Conservation (phyloP, 2,329 filamentous ascomycete species). For the Sporothrix sp. region DNA sequence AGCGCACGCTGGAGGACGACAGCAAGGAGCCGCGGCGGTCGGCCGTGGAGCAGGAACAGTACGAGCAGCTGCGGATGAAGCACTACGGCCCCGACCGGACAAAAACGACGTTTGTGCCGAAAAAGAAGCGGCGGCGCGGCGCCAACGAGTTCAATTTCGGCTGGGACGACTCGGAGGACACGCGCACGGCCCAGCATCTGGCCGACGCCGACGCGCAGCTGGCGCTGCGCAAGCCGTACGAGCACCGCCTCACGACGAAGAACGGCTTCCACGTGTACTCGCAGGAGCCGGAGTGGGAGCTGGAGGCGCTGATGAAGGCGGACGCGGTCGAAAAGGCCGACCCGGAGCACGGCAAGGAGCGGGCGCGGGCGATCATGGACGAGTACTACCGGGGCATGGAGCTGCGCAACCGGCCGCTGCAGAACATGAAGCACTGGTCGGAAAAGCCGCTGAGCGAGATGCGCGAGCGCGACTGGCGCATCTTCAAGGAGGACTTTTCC, state of each 20-base stretch:
- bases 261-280: conserved; percentile 14
- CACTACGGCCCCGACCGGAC: conserved; percentile 92
- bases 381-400: conserved; percentile 73
- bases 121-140: conserved; percentile 89
- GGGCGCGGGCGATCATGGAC: conserved; percentile 73
- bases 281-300: conserved; percentile 16
- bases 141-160: conserved; percentile 99
- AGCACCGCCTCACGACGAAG: conserved; percentile 12
- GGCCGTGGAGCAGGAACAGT: conserved; percentile 54
- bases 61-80: conserved; percentile 62
- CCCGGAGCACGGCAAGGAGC: conserved; percentile 60
- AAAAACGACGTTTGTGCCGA: conserved; percentile 74
- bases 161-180: conserved; percentile 94
- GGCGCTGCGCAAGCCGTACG: conserved; percentile 45
- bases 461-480: conserved; percentile 96
- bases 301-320: conserved; percentile 15
- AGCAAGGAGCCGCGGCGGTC: conserved; percentile 23
- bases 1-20: conserved; percentile 16
- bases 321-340: conserved; percentile 50
- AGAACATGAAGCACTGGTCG: conserved; percentile 83
- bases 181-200: conserved; percentile 38
- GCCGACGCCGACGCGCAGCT: conserved; percentile 13
- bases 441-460: conserved; percentile 88
- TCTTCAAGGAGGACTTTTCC: conserved; percentile 98
- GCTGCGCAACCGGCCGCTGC: conserved; percentile 58